These are phyloP conservation scores for Diaporthe sp. DNA, from an alignment of 2,329 filamentous ascomycete species.

Conservation along the genomic window DNA sequence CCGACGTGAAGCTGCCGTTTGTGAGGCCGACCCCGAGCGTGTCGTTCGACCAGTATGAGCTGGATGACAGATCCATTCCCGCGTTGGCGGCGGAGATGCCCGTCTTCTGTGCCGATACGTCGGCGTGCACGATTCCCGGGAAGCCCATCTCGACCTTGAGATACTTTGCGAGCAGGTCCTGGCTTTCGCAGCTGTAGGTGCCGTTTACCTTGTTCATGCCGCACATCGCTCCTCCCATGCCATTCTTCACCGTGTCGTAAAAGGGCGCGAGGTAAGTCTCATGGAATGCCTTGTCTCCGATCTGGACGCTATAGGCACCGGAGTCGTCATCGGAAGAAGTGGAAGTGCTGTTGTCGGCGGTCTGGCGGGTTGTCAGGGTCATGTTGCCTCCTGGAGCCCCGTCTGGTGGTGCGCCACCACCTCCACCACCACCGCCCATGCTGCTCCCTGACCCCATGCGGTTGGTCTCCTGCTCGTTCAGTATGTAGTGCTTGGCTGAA, in stretches of 20 bases:
- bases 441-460: conserved; percentile 48
- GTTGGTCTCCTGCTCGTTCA: conserved; percentile 57
- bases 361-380: background rate
- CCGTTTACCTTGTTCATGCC: conserved; percentile 28
- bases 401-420: conserved; percentile 59
- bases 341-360: background rate
- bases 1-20: conserved; percentile 70
- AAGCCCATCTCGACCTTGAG: conserved; percentile 74
- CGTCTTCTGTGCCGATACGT: conserved; percentile 76
- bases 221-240: conserved; percentile 32
- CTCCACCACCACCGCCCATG: background rate
- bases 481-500: conserved; percentile 74
- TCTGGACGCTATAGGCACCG: conserved; percentile 54
- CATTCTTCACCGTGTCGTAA: conserved; percentile 13
- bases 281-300: conserved; percentile 56
- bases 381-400: background rate
- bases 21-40: conserved; percentile 72
- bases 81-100: conserved; percentile 73
- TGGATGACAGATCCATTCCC: conserved; percentile 81
- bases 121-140: conserved; percentile 75
- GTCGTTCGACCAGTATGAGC: conserved; percentile 52
- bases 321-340: conserved; percentile 61
- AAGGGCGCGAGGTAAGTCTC: conserved; percentile 60
- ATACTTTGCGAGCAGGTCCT: conserved; percentile 74
- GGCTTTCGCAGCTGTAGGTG: conserved; percentile 78